phyloP scores from a whole-genome alignment of 768 basidiomycete species.

The Strobilomyces echinocephalus region DNA sequence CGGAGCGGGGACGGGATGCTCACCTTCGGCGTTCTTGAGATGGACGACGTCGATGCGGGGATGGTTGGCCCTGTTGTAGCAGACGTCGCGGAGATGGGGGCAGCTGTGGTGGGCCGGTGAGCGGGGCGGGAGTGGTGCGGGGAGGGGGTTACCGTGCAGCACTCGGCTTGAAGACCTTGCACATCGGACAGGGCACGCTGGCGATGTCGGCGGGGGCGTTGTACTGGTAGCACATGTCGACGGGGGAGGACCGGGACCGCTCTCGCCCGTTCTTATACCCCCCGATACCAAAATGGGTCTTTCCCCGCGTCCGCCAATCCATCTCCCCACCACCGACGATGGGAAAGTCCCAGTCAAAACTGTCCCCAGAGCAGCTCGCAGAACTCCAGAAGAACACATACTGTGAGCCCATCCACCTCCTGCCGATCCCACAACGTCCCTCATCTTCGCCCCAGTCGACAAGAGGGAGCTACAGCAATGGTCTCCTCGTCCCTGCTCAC shows the following conservation, averaged over 20 bases:
- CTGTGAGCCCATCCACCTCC: slow-evolving; percentile 49
- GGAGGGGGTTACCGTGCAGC: slow-evolving; percentile 43
- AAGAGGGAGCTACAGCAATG: slow-evolving; percentile 97
- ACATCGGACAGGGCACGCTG: slow-evolving; percentile 72
- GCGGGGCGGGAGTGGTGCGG: slow-evolving; percentile 16
- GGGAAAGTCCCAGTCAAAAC: slow-evolving; percentile 97
- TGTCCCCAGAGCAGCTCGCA: slow-evolving; percentile 87
- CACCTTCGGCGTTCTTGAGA: slow-evolving; percentile 87
- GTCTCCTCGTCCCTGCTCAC: slow-evolving; percentile 35
- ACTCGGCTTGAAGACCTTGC: slow-evolving; percentile 71
- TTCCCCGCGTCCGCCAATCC: neutral
- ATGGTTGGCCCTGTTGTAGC: slow-evolving; percentile 68
- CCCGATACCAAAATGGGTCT: slow-evolving; percentile 29
- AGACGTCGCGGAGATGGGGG: slow-evolving; percentile 70
- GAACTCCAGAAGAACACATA: slow-evolving; percentile 98
- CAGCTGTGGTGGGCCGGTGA: slow-evolving; percentile 45
- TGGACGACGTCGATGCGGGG: slow-evolving; percentile 74
- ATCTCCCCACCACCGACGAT: slow-evolving; percentile 45
- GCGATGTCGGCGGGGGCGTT: slow-evolving; percentile 65
- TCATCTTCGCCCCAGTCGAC: slow-evolving; percentile 58
- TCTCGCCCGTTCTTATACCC: slow-evolving; percentile 26
- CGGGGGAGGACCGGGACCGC: slow-evolving; percentile 14
- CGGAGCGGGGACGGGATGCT: slow-evolving; percentile 19
- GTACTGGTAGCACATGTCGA: slow-evolving; percentile 64
- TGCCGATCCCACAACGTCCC: slow-evolving; percentile 11